Evolutionary conservation across 2,329 filamentous ascomycete species (phyloP), one percentile per base, ranked within the genome.

Genomic region (Rhinocladiella similis): DNA sequence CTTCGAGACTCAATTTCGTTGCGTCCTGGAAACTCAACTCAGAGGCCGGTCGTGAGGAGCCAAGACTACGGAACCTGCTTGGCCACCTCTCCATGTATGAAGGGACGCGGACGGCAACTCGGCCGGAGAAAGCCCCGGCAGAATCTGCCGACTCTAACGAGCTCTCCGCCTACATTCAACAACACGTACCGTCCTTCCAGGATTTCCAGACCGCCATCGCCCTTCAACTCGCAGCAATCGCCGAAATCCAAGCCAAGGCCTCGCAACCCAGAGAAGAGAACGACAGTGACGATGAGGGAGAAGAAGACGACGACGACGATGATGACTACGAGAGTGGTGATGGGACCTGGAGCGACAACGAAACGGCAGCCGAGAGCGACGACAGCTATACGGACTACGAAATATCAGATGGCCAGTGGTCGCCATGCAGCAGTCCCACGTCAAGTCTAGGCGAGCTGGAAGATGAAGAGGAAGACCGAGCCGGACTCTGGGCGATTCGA

Each of bases 21-120:
- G 51, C 61, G 14, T 52, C 57, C 38, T 63, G 59, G 59, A 62
- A 63, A 25, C 42, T 62, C 16, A 48, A 55, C 36, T 22, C 45
- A 25, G 59, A 62, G 42, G 53, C 61, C 14, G 33, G 52, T 12
- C 36, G 56, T 6, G 54, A 58, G 18, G 54, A 62, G 29, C 61
- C 61, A 7, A 50, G 42, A 20, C 39, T 63, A 50, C 53, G 61
- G 18, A 52, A 54, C 36, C 49, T 63, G 4, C 39, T 63, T 5
- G 61, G 61, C 33, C 61, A 63, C 33, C 50, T 62, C 16, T 59
- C 56, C 10, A 50, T 63, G 3, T 60, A 58, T 41, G 61, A 63
- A n/a, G 42, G 46, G 22, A 56, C 53, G 5, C 29, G 36, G n/a
- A 47, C 13, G 7, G 25, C 56, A 22, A 13, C 35, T 19, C 39